Evolutionary conservation across 495 filamentous ascomycete genomes (phyloP), one percentile per base, ranked within the genome.

Genomic region (Xylaria bambusicola): DNA sequence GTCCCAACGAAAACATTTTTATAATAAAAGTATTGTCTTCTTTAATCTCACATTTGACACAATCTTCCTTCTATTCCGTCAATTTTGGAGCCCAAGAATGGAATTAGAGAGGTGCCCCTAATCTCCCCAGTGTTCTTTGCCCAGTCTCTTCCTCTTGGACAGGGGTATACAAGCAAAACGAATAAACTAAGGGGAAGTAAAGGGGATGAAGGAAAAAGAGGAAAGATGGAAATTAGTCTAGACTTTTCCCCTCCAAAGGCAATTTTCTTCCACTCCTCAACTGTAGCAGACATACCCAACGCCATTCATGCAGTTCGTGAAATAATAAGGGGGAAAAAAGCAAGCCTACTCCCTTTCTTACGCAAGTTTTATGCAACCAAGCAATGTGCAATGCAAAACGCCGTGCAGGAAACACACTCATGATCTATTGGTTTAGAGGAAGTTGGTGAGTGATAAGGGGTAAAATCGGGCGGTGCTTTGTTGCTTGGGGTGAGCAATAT

Each of bases 291-390:
- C 10, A 18, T 50, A 59, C 56, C 56, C 46, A 59, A 59, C 56
- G 56, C 56, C 56, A 38, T 31, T 46, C 47, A 59, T 59, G 56
- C 56, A 59, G 49, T 45, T 52, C 47, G 56, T 44, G 47, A 59
- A 50, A 17, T 40, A 26, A 46, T 13, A 17, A 18, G 26, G 20
- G 33, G n/a, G 56, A 13, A 42, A 52, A 44, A 38, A 33, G 38
- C 12, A 31, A 52, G 26, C 15, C 38, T 29, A 17, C 38, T 26
- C 40, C 56, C n/a, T 50, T 58, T 45, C 27, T 27, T 36, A 29
- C 26, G 33, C 20, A 48, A 58, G 56, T 46, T 51, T 51, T 35
- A 42, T 45, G 29, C 46, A 35, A 26, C 38, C 27, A 36, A 44
- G 33, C 40, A 58, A 58, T 49, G 40, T 31, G 38, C 24, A 58